Conservation (phyloP, 352 stramenopile species). For the Globisporangium abappressorium region DNA sequence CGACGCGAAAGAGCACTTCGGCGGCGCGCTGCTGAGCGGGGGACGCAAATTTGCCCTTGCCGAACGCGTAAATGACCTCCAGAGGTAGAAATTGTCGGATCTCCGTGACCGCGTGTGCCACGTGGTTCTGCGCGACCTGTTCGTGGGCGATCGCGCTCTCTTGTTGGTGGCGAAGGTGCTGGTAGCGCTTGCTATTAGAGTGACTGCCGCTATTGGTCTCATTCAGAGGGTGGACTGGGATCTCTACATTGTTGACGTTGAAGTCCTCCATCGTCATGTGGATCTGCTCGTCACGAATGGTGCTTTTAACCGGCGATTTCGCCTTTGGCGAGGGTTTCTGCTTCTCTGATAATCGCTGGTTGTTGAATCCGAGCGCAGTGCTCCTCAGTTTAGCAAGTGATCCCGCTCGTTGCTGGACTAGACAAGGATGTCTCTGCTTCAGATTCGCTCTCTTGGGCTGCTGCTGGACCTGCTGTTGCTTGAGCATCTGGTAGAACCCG, state of each 20-base stretch:
- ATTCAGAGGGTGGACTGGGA: background rate
- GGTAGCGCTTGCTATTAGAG: background rate
- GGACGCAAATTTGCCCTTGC: slow-evolving; percentile 57
- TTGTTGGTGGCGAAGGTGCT: slow-evolving; percentile 13
- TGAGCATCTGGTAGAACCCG: slow-evolving; percentile 35
- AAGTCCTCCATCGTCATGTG: slow-evolving; percentile 36
- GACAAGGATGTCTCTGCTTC: background rate
- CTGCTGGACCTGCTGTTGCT: slow-evolving; percentile 14
- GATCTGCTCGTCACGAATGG: slow-evolving; percentile 24
- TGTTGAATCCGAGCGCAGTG: background rate
- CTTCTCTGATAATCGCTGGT: background rate
- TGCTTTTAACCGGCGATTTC: background rate
- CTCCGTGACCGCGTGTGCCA: slow-evolving; percentile 43
- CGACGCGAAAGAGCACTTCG: slow-evolving; percentile 39
- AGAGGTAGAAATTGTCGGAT: slow-evolving; percentile 61
- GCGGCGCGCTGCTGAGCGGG: slow-evolving; percentile 57
- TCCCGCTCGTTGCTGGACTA: background rate
- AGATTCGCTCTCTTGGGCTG: background rate
- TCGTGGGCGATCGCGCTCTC: slow-evolving; percentile 18
- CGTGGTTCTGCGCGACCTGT: slow-evolving; percentile 26
- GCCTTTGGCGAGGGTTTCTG: background rate
- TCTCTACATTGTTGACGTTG: slow-evolving; percentile 3
- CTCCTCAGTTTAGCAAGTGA: background rate
- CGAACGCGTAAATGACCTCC: slow-evolving; percentile 62
- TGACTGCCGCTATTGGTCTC: background rate